Evolutionary conservation across 768 basidiomycete genomes (phyloP).

Genomic region (Nevesoporus exiguus): DNA sequence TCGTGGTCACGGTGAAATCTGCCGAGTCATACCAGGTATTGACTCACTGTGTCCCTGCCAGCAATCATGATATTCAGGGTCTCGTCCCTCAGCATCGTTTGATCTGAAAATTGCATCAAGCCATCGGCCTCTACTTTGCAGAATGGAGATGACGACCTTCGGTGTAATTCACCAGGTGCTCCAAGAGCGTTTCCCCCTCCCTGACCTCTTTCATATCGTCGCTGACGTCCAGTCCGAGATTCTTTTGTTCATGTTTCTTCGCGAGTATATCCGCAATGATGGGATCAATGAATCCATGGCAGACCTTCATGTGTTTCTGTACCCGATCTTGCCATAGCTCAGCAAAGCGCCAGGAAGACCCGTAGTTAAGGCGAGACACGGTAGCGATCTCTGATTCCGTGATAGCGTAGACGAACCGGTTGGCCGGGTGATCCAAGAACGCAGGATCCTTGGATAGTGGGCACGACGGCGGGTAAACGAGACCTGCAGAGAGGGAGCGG

Average conservation of each 20-base stretch:
- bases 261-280: slow-evolving; percentile 42
- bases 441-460: slow-evolving; percentile 21
- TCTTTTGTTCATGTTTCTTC: slow-evolving; percentile 28
- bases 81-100: slow-evolving; percentile 24
- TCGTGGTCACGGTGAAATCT: background rate
- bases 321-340: slow-evolving; percentile 45
- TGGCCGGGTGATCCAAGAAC: slow-evolving; percentile 29
- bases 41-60: slow-evolving; percentile 42
- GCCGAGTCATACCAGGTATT: background rate
- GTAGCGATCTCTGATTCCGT: slow-evolving; percentile 33
- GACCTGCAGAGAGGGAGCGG: slow-evolving; percentile 35
- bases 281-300: slow-evolving; percentile 47
- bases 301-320: slow-evolving; percentile 36
- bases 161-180: slow-evolving; percentile 52
- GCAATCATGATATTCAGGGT: slow-evolving; percentile 30
- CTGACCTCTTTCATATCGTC: slow-evolving; percentile 25
- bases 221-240: slow-evolving; percentile 3
- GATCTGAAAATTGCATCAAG: slow-evolving; percentile 14
- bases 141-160: slow-evolving; percentile 35
- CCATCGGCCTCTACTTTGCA: background rate
- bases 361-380: slow-evolving; percentile 34
- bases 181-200: slow-evolving; percentile 46
- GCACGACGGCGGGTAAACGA: slow-evolving; percentile 31
- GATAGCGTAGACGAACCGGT: slow-evolving; percentile 41
- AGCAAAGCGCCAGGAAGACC: slow-evolving; percentile 41